Evolutionary conservation across 176 grass and related monocot genomes (phyloP).

Genomic region (Themeda triandra): DNA sequence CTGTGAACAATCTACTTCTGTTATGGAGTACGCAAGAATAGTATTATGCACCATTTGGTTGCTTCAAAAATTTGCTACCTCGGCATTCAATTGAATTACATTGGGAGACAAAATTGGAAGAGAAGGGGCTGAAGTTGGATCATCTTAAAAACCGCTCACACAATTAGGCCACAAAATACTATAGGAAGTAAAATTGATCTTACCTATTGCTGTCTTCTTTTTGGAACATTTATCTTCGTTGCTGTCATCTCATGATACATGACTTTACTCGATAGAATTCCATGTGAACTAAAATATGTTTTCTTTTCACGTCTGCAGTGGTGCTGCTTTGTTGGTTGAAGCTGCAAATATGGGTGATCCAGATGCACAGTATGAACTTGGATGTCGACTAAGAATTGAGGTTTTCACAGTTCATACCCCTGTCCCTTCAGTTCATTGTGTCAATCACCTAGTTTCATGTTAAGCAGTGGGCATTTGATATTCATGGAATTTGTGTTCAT

Average conservation of each 20-base stretch:
- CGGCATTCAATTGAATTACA: neutral
- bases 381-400: conserved; percentile 78
- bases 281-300: conserved; percentile 11
- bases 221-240: neutral
- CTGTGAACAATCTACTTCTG: neutral
- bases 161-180: neutral
- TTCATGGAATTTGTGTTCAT: neutral
- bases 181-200: neutral
- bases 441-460: neutral
- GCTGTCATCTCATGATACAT: neutral
- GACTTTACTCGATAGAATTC: conserved; percentile 1
- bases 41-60: neutral
- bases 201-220: neutral
- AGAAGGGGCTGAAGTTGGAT: neutral
- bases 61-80: neutral
- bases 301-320: conserved; percentile 42
- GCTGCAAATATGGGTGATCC: conserved; percentile 97
- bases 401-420: conserved; percentile 23
- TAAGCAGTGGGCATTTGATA: neutral
- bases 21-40: neutral
- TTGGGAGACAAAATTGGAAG: neutral
- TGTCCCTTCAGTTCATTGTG: neutral
- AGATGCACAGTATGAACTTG: conserved; percentile 93
- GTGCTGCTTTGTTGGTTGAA: conserved; percentile 89
- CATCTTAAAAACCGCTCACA: neutral